phyloP scores from a whole-genome alignment of 371 early-diverging fungal genomes.

The Saksenaea vasiformis region DNA sequence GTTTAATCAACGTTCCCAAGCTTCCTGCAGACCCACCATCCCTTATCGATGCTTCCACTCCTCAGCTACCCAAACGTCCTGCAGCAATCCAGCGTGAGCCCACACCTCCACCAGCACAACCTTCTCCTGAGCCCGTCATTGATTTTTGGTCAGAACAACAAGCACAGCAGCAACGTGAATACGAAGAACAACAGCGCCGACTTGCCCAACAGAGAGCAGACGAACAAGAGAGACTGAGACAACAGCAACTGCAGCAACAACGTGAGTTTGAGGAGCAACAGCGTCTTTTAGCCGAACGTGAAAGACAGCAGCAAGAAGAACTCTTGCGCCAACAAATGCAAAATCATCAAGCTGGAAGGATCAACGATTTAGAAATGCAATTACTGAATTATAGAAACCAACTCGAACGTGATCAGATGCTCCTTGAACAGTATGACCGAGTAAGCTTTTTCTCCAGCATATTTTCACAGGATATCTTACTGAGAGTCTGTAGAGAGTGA shows the following conservation, averaged over 20 bases:
- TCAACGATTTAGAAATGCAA: slow-evolving; percentile 80
- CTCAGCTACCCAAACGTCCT: slow-evolving; percentile 41
- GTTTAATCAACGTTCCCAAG: slow-evolving; percentile 89
- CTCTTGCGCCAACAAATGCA: slow-evolving; percentile 75
- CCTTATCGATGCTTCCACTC: slow-evolving; percentile 55
- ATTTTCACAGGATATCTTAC: not conserved
- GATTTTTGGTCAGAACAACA: slow-evolving; percentile 66
- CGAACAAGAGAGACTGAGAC: slow-evolving; percentile 60
- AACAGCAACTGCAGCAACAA: slow-evolving; percentile 69
- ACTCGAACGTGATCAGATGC: slow-evolving; percentile 81
- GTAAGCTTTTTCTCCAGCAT: slow-evolving; percentile 24
- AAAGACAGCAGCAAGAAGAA: slow-evolving; percentile 67
- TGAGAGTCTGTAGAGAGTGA: slow-evolving; percentile 50
- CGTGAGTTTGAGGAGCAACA: slow-evolving; percentile 77
- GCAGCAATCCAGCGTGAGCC: slow-evolving; percentile 24
- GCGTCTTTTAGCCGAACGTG: slow-evolving; percentile 63
- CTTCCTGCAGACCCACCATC: slow-evolving; percentile 80
- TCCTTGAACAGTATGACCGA: slow-evolving; percentile 82
- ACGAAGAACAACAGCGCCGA: slow-evolving; percentile 71
- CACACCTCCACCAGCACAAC: slow-evolving; percentile 50
- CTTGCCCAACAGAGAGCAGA: slow-evolving; percentile 61
- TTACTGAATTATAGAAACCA: slow-evolving; percentile 75
- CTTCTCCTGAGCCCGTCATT: slow-evolving; percentile 61
- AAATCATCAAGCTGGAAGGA: slow-evolving; percentile 72
- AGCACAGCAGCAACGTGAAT: slow-evolving; percentile 72